A percentile compares a stretch with the other conserved stretches of the same genome.
Conservation (phyloP, 2,329 filamentous ascomycete genomes). For the Endothia cerciana region DNA sequence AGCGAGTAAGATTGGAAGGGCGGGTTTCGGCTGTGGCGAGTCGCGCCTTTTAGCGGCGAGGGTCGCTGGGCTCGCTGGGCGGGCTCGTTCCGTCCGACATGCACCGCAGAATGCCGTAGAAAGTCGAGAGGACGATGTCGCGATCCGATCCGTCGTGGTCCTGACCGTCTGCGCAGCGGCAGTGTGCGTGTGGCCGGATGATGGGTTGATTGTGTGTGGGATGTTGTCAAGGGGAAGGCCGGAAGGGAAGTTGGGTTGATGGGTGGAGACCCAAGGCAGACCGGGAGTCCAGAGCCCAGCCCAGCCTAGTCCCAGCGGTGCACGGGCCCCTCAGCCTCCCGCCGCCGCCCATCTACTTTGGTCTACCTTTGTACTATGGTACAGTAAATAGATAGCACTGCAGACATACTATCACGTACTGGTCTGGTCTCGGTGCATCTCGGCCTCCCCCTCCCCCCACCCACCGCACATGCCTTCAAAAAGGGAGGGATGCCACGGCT, state of each 20-base stretch:
- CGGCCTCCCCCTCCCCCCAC: no score
- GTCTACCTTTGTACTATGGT: background rate
- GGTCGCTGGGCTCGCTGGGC: slow-evolving; percentile 19
- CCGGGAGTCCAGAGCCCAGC: slow-evolving; percentile 10
- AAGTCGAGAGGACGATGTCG: slow-evolving; percentile 6
- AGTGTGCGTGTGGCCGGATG: slow-evolving; percentile 6
- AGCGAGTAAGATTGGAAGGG: slow-evolving; percentile 7
- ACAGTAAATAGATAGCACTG: no score
- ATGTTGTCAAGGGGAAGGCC: slow-evolving; percentile 22
- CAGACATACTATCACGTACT: no score
- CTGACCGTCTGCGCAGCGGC: slow-evolving; percentile 17
- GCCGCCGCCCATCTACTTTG: background rate
- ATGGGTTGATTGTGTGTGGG: slow-evolving; percentile 11
- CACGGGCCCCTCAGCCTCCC: slow-evolving; percentile 9
- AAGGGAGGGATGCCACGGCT: no score
- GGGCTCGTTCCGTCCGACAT: slow-evolving; percentile 14
- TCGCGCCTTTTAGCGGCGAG: slow-evolving; percentile 20
- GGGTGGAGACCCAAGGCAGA: slow-evolving; percentile 20
- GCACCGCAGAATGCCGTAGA: slow-evolving; percentile 16
- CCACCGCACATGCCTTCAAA: no score
- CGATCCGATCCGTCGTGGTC: slow-evolving; percentile 13
- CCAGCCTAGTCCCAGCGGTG: background rate
- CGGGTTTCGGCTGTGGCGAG: slow-evolving; percentile 21
- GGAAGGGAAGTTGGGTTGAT: slow-evolving; percentile 25
- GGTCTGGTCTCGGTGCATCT: no score